Conservation (phyloP, 148 eudicot genomes). For the Nepenthes gracilis region DNA sequence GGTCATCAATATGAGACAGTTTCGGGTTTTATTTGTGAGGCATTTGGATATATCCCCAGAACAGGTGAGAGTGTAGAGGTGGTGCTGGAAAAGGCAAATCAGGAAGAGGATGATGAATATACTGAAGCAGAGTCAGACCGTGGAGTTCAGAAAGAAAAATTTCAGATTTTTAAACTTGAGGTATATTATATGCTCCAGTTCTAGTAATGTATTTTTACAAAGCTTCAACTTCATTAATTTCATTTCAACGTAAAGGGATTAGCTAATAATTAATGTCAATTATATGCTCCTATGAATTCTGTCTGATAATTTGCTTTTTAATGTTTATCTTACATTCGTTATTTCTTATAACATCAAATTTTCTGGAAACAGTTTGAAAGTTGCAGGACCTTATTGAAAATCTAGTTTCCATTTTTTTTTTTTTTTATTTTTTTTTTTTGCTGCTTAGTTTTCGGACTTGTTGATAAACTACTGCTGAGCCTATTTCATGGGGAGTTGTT, state of each 20-base stretch:
- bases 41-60: constrained; percentile 92
- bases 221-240: not conserved
- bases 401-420: too few species aligned
- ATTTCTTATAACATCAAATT: too few species aligned
- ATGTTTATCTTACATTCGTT: too few species aligned
- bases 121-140: constrained; percentile 49
- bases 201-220: not conserved
- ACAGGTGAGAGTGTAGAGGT: constrained; percentile 89
- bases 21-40: constrained; percentile 91
- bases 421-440: too few species aligned
- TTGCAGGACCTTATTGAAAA: too few species aligned
- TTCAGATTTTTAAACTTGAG: constrained; percentile 70
- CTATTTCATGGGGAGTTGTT: too few species aligned
- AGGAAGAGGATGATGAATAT: constrained; percentile 50
- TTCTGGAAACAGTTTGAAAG: too few species aligned
- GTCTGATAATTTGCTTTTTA: too few species aligned
- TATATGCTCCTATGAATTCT: too few species aligned
- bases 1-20: constrained; percentile 95
- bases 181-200: constrained; percentile 19
- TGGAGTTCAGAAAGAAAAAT: constrained; percentile 40
- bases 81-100: constrained; percentile 58
- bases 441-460: too few species aligned
- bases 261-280: not conserved
- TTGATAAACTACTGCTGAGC: too few species aligned
- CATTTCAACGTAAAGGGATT: not conserved